These are phyloP conservation scores for Plantago elongata DNA, from an alignment of 257 asterid genomes.

Conservation along the genomic window DNA sequence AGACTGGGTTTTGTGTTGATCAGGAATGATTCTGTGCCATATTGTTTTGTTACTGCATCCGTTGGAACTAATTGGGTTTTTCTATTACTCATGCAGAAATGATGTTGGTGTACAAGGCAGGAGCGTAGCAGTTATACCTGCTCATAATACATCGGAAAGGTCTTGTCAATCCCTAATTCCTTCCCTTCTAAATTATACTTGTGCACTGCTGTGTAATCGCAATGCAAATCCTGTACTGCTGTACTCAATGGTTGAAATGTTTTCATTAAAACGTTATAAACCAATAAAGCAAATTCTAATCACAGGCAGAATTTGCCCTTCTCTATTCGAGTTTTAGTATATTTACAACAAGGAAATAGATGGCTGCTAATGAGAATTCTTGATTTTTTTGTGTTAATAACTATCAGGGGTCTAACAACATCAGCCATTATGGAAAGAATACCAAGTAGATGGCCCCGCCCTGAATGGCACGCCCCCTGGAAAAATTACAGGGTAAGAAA, in stretches of 20 bases:
- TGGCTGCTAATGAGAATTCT: too few relatives aligned
- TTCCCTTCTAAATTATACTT: conserved; percentile 14
- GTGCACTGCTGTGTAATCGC: conserved; percentile 3
- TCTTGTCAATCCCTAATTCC: conserved; percentile 23
- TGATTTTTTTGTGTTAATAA: too few relatives aligned
- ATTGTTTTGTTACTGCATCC: conserved; percentile 11
- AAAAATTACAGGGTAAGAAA: conserved; percentile 85
- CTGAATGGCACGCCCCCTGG: conserved; percentile 95
- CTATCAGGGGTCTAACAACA: conserved; percentile 55
- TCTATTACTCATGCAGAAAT: conserved; percentile 39
- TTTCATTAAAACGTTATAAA: neutral
- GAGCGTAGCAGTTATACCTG: conserved; percentile 47
- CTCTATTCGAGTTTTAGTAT: neutral
- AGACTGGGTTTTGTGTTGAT: conserved; percentile 1
- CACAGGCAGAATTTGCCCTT: neutral
- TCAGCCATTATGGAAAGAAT: conserved; percentile 98
- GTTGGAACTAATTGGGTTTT: conserved; percentile 10
- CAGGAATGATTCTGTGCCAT: neutral
- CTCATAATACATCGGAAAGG: conserved; percentile 71
- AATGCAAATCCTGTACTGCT: conserved; percentile 9
- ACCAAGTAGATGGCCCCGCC: conserved; percentile 99
- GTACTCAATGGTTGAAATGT: neutral
- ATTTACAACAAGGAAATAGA: too few relatives aligned
- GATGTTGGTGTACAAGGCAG: conserved; percentile 55
- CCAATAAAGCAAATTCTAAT: neutral